Conservation (phyloP, 2,329 filamentous ascomycete genomes). For the Laburnicola sp. region DNA sequence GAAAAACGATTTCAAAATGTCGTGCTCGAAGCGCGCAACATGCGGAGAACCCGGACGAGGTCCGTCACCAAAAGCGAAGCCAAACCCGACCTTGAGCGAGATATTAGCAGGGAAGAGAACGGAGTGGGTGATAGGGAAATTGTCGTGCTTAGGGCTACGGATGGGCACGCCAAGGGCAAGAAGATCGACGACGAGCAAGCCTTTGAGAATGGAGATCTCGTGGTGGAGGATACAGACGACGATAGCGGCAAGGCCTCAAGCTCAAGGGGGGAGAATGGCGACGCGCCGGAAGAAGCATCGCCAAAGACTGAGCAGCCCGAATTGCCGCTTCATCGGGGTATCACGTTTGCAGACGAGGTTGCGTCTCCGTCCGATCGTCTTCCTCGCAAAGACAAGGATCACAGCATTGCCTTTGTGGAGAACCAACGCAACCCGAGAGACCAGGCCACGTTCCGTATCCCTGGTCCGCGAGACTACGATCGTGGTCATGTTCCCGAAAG, state of each 20-base stretch:
- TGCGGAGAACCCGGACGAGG: slow-evolving; percentile 67
- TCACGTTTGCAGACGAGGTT: slow-evolving; percentile 71
- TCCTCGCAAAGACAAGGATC: slow-evolving; percentile 63
- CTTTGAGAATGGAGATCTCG: slow-evolving; percentile 46
- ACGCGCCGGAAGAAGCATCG: slow-evolving; percentile 18
- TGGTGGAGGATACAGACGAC: slow-evolving; percentile 47
- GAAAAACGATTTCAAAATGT: slow-evolving; percentile 91
- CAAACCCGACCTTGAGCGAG: slow-evolving; percentile 51
- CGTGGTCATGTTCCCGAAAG: slow-evolving; percentile 71
- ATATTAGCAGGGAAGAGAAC: slow-evolving; percentile 55
- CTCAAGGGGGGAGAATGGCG: neutral
- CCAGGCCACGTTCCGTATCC: slow-evolving; percentile 79
- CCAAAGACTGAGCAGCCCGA: slow-evolving; percentile 13
- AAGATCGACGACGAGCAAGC: slow-evolving; percentile 57
- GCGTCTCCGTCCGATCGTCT: slow-evolving; percentile 61
- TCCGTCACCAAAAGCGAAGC: slow-evolving; percentile 56
- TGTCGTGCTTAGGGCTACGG: slow-evolving; percentile 64
- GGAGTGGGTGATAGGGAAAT: slow-evolving; percentile 70
- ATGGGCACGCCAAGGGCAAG: slow-evolving; percentile 57
- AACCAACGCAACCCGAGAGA: slow-evolving; percentile 75
- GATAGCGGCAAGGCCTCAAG: slow-evolving; percentile 19
- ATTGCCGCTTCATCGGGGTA: slow-evolving; percentile 50
- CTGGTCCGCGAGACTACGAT: slow-evolving; percentile 88
- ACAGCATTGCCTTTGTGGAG: slow-evolving; percentile 86
- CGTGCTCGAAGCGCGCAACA: slow-evolving; percentile 69